A percentile compares a stretch with the other conserved stretches of the same genome.
These are phyloP conservation scores for Lanmaoa rubissima DNA, from an alignment of 768 basidiomycete species.

Conservation along the genomic window DNA sequence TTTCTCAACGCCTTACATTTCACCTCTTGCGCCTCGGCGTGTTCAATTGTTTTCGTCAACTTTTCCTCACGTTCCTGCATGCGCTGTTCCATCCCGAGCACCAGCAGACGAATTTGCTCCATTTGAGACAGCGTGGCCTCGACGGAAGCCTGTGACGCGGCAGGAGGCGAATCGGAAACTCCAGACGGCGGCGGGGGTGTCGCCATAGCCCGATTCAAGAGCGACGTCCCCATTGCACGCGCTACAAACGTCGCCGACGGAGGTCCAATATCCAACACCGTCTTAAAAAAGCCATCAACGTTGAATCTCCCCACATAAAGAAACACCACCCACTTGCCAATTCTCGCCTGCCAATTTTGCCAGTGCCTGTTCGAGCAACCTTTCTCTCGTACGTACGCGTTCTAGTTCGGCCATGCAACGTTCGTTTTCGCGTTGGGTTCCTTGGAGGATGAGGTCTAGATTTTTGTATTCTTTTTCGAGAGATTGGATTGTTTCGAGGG, in stretches of 20 bases:
- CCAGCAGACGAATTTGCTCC: conserved; percentile 64
- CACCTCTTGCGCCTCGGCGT: conserved; percentile 57
- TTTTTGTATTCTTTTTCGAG: conserved; percentile 73
- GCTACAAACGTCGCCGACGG: conserved; percentile 29
- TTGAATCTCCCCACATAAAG: too few species aligned
- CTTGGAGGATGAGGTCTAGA: conserved; percentile 71
- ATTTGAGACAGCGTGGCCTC: conserved; percentile 56
- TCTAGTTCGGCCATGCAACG: conserved; percentile 81
- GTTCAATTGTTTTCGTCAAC: conserved; percentile 55
- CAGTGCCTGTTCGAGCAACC: conserved; percentile 71
- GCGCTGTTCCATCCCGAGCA: conserved; percentile 76
- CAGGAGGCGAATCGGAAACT: conserved; percentile 6
- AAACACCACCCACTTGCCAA: conserved; percentile 61
- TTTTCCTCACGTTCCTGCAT: conserved; percentile 62
- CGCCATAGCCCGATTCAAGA: conserved; percentile 23
- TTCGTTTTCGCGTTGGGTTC: conserved; percentile 85
- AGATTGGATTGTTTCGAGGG: conserved; percentile 61
- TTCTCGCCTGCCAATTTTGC: conserved; percentile 71
- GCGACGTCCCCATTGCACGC: conserved; percentile 28
- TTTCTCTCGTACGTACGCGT: conserved; percentile 66
- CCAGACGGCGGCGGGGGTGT: conserved; percentile 20
- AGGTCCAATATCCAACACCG: conserved; percentile 38
- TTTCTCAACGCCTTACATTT: conserved; percentile 51
- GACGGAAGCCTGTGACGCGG: conserved; percentile 25
- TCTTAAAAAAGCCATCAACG: conserved; percentile 11